These are phyloP conservation scores for Fraxinus velutina DNA, from an alignment of 305 asterid genomes.

Conservation along the genomic window DNA sequence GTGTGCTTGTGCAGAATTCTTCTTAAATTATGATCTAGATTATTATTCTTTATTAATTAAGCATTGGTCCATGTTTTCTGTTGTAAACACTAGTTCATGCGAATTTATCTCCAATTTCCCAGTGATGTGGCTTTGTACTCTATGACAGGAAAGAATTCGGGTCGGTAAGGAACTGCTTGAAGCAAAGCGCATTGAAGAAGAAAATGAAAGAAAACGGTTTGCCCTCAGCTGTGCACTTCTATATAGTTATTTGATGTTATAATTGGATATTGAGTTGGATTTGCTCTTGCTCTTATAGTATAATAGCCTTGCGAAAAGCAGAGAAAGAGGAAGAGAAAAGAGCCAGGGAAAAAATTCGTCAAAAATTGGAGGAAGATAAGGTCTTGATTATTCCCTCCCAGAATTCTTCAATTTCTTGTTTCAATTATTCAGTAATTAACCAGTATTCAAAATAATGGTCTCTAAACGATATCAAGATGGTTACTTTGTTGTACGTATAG, in stretches of 20 bases:
- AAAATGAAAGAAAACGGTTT: conserved; percentile 96
- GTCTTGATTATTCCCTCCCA: conserved; percentile 35
- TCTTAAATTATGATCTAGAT: not conserved
- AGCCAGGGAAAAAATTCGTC: conserved; percentile 92
- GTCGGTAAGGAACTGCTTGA: conserved; percentile 84
- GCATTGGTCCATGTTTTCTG: too few species aligned
- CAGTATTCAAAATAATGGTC: not conserved
- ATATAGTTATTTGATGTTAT: not conserved
- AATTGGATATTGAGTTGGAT: conserved; percentile 11
- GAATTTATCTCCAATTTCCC: conserved; percentile 8
- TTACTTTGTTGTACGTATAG: not conserved
- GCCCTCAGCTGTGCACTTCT: conserved; percentile 25
- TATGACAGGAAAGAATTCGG: conserved; percentile 85
- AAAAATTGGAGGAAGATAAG: conserved; percentile 97
- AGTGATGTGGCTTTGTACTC: conserved; percentile 19
- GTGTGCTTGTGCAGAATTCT: not conserved
- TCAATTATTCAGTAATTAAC: conserved; percentile 15
- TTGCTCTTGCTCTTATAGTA: conserved; percentile 38
- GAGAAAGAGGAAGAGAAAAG: conserved; percentile 93
- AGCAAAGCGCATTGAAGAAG: conserved; percentile 96
- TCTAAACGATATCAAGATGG: conserved; percentile 9
- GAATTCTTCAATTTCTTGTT: conserved; percentile 10
- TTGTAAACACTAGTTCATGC: not conserved
- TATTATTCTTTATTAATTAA: too few species aligned
- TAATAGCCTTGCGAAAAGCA: conserved; percentile 82